Evolutionary conservation across 345 rosid species (phyloP), one percentile per base, ranked within the genome.

Genomic region (Salix suchowensis): DNA sequence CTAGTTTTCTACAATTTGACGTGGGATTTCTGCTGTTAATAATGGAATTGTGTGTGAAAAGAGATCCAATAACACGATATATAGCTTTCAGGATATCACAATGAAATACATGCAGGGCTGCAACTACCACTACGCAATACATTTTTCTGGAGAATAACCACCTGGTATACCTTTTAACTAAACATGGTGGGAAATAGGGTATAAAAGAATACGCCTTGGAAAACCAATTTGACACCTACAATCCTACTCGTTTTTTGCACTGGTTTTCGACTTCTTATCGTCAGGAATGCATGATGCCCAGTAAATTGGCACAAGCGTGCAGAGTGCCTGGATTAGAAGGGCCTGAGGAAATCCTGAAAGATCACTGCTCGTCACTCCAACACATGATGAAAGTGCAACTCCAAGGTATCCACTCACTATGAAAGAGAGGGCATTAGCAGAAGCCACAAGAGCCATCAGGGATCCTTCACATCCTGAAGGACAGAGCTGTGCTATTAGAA

Each of bases 391-490:
- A 2, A 95, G 91, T 15, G 86, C 86, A 65, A 95, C 87, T 18
- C 98, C 98, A 32, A 93, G 85, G 76, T 86, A 91, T 69, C 98
- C 94, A 10, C 96, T 91, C 32, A 84, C 87, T 61, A 93, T 91
- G 26, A 95, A 71, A 1, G 98, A 82, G 30, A 95, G 89, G 23
- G 98, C 93, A 48, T 88, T 68, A 18, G 91, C 93, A 26, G 97
- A 91, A 85, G 88, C 93, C 15, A 89, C 91, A 34, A 91, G 87
- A 7, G 98, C 96, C 90, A 91, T 88, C 52, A 93, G 77, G 42
- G 99, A 95, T 13, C 98, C 98, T 84, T 93, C 98, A 67, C 97
- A 94, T n/a, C 95, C 97, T 0, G 78, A 88, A 23, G 95, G 97
- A 78, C 97, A 92, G 8, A 91, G 87, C 76, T 87, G 80, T 0